Conservation (phyloP, 225 moss, liverwort and hornwort genomes). For the Straminergon stramineum region DNA sequence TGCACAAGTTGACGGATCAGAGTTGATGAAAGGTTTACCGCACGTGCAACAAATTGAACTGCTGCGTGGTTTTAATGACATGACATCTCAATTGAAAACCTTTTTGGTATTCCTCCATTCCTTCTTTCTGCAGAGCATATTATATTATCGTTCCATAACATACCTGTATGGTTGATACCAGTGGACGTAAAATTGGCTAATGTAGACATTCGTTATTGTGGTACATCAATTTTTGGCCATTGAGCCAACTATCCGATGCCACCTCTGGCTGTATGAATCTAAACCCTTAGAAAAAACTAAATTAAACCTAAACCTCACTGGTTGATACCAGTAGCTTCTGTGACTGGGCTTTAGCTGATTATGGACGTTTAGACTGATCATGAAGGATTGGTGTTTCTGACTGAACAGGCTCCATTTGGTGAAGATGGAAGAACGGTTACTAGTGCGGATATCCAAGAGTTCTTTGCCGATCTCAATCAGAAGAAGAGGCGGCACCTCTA, state of each 20-base stretch:
- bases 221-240: neutral
- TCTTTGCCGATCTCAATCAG: slow-evolving; percentile 69
- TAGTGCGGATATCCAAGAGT: slow-evolving; percentile 79
- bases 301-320: neutral
- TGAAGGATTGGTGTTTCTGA: neutral
- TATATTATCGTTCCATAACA: neutral
- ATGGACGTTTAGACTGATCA: neutral
- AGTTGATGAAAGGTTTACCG: slow-evolving; percentile 58
- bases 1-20: slow-evolving; percentile 36
- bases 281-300: neutral
- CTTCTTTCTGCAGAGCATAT: neutral
- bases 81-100: slow-evolving; percentile 54
- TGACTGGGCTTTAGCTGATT: neutral
- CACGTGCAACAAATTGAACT: slow-evolving; percentile 91
- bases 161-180: neutral
- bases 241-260: neutral
- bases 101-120: slow-evolving; percentile 37
- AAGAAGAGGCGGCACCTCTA: slow-evolving; percentile 46
- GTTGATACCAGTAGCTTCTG: neutral
- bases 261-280: neutral
- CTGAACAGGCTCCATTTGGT: slow-evolving; percentile 57
- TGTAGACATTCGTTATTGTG: neutral
- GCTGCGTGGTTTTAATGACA: slow-evolving; percentile 64
- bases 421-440: slow-evolving; percentile 76
- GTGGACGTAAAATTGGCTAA: neutral